Conservation (phyloP, 2,329 filamentous ascomycete species). For the Aureobasidium sp. region DNA sequence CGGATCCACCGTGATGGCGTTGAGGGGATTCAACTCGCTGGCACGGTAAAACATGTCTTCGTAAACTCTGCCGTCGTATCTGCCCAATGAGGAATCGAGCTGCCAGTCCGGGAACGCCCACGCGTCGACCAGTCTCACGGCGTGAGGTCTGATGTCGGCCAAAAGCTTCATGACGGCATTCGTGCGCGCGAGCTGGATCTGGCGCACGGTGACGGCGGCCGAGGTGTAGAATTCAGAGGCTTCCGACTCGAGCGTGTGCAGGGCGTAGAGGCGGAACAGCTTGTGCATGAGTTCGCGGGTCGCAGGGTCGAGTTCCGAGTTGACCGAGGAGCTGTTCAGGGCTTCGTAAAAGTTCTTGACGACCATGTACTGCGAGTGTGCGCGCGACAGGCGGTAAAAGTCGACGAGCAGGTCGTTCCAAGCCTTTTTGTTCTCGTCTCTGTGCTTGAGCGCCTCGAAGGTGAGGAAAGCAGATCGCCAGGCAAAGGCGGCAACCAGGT, state of each 20-base stretch:
- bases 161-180: slow-evolving; percentile 63
- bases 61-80: slow-evolving; percentile 68
- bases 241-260: slow-evolving; percentile 62
- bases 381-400: slow-evolving; percentile 69
- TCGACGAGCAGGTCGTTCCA: slow-evolving; percentile 74
- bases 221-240: slow-evolving; percentile 66
- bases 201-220: slow-evolving; percentile 61
- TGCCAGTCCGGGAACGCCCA: slow-evolving; percentile 77
- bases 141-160: slow-evolving; percentile 66
- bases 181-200: slow-evolving; percentile 63
- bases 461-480: slow-evolving; percentile 69
- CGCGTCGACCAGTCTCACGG: slow-evolving; percentile 62
- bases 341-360: slow-evolving; percentile 73
- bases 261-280: slow-evolving; percentile 58
- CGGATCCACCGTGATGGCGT: slow-evolving; percentile 63
- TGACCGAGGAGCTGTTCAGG: slow-evolving; percentile 50
- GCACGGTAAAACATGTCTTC: slow-evolving; percentile 70
- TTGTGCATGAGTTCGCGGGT: slow-evolving; percentile 56
- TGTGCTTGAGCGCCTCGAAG: slow-evolving; percentile 67
- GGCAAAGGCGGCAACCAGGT: slow-evolving; percentile 66
- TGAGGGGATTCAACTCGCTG: slow-evolving; percentile 65
- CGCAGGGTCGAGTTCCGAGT: slow-evolving; percentile 48
- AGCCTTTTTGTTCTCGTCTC: slow-evolving; percentile 66
- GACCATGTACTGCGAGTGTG: slow-evolving; percentile 69
- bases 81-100: slow-evolving; percentile 62